Evolutionary conservation across 1,284 basidiomycete species (phyloP), one percentile per base, ranked within the genome.

Genomic region (Ganoderma multipileum): DNA sequence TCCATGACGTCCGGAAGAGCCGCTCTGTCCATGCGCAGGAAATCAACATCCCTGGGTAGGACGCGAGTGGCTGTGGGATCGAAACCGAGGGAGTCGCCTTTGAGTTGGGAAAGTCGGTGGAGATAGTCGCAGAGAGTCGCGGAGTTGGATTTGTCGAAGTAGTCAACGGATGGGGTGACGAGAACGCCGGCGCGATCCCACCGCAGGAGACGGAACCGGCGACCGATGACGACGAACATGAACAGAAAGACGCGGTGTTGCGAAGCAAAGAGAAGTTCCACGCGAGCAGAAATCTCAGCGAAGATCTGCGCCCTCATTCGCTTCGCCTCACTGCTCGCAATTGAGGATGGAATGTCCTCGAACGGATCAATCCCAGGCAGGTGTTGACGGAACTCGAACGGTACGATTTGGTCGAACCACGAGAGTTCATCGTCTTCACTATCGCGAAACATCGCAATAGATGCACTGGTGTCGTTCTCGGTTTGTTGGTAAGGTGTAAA

Each of bases 241-340:
- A 64, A 66, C n/a, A 65, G 23, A 44, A 47, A 52, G 23, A 47
- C 28, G 1, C 70, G 67, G 3, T 71, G 70, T 42, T 71, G 70
- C 33, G 42, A 38, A 33, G 39, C n/a, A 16, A 65, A 60, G n/a
- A 64, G 4, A 23, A 41, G 36, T 16, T 65, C 55, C 16, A 23
- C 66, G 47, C 38, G 38, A 3, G 63, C 11, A 8, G 63, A 23
- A 23, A 66, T 12, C 6, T 70, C 18, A 1, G 4, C 6, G 8
- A 55, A 33, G 18, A 55, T 7, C 23, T 12, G 23, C 1, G 47
- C 47, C 4, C 47, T 23, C 3, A 23, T 23, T 23, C 47, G 23
- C 11, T 52, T 52, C 23, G 26, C 47, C 11, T 52, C 47, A 26
- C 3, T 14, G 47, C 11, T 28, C 4, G 23, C 12, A 52, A 23